A percentile compares a stretch with the other conserved stretches of the same genome.
These are phyloP conservation scores for Apophysomyces trapeziformis DNA, from an alignment of 371 early-diverging fungal species.

Conservation along the genomic window DNA sequence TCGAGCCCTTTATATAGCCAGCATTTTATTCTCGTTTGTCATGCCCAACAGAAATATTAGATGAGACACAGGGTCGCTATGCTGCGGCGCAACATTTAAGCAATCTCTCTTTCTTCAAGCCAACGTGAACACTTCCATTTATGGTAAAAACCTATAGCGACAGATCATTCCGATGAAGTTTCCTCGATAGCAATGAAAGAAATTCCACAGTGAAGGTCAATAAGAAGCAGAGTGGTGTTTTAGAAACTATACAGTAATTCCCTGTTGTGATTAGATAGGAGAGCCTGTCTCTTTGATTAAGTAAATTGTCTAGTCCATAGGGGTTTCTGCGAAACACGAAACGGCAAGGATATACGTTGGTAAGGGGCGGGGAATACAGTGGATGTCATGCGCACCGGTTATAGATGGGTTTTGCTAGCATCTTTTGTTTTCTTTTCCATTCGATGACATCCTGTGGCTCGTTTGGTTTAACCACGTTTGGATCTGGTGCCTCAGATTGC, in stretches of 20 bases:
- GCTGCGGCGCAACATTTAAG: too few species aligned
- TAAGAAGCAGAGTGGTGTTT: too few species aligned
- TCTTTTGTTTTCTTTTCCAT: conserved; percentile 5
- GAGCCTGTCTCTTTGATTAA: conserved; percentile 9
- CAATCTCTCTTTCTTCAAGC: too few species aligned
- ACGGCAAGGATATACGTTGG: background rate
- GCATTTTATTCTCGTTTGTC: too few species aligned
- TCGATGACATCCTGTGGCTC: conserved; percentile 9
- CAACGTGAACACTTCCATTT: too few species aligned
- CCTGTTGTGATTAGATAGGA: background rate
- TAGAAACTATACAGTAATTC: background rate
- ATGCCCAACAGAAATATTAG: too few species aligned
- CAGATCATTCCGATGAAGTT: too few species aligned
- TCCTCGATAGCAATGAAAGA: too few species aligned
- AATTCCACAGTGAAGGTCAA: too few species aligned
- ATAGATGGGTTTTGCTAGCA: background rate
- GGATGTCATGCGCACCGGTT: conserved; percentile 5
- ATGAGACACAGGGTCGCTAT: too few species aligned
- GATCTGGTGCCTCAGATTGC: conserved; percentile 1
- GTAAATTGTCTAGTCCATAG: conserved; percentile 3
- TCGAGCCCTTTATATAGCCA: too few species aligned
- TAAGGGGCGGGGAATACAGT: background rate
- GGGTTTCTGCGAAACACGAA: background rate
- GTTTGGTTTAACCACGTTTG: background rate
- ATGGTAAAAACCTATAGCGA: too few species aligned